Conservation (phyloP, 148 eudicot species). For the Talinum fruticosum region DNA sequence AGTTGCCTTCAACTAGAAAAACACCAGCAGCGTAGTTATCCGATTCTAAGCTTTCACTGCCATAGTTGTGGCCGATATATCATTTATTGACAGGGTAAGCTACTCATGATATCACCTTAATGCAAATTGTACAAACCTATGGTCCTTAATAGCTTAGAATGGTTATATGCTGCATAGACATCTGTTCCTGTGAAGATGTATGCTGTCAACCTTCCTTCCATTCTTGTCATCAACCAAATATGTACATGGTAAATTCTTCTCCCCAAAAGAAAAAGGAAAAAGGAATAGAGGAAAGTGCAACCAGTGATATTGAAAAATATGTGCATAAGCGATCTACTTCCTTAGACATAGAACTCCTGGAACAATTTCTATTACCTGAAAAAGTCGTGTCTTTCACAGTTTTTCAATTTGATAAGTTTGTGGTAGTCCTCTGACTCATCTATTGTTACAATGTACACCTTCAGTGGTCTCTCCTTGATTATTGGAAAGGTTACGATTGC, state of each 20-base stretch:
- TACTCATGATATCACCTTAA: not conserved
- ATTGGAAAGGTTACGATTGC: constrained; percentile 1
- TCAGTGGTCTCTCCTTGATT: not conserved
- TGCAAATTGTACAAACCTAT: not conserved
- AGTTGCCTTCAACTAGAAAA: not conserved
- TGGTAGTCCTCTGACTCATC: not conserved
- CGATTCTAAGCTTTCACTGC: too few relatives aligned
- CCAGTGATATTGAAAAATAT: not conserved
- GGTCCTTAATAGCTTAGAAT: not conserved
- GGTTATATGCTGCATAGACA: not conserved
- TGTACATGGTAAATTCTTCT: not conserved
- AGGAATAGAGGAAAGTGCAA: not conserved
- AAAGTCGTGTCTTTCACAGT: not conserved
- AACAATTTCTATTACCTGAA: not conserved
- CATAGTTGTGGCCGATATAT: not conserved
- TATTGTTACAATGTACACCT: not conserved
- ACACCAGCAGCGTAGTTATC: not conserved
- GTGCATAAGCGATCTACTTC: not conserved
- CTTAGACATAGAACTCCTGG: not conserved
- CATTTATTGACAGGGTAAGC: not conserved
- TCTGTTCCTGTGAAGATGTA: not conserved
- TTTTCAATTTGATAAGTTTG: not conserved
- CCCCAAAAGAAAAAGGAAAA: not conserved
- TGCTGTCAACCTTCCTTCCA: not conserved
- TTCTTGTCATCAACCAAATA: not conserved